These are phyloP conservation scores for Vaccinium myrtillus DNA, from an alignment of 148 eudicot species.

Conservation along the genomic window DNA sequence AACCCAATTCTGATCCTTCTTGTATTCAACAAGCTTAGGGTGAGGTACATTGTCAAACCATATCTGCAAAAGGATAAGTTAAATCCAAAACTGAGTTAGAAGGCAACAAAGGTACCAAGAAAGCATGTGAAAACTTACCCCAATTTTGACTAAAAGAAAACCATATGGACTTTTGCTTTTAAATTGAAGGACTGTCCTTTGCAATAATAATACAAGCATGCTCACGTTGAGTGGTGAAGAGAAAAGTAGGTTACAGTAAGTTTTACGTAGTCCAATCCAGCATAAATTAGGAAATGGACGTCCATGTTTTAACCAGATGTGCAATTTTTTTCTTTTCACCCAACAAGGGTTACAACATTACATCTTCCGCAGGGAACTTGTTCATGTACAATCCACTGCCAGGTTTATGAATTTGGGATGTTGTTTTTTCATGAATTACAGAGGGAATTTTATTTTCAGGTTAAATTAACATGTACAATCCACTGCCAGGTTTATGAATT, in stretches of 20 bases:
- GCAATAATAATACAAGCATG: neutral
- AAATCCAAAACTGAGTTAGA: neutral
- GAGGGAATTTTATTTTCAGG: neutral
- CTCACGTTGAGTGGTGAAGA: neutral
- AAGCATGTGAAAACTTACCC: neutral
- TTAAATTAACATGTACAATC: neutral
- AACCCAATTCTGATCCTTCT: constrained; percentile 97
- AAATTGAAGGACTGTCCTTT: neutral
- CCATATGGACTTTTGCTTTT: neutral
- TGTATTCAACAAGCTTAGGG: constrained; percentile 95
- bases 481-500: neutral
- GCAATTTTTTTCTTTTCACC: neutral
- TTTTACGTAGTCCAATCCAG: neutral
- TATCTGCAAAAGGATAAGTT: constrained; percentile 38
- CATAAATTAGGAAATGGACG: neutral
- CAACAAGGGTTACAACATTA: neutral
- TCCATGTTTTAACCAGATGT: neutral
- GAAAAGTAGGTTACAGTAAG: neutral
- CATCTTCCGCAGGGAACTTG: neutral
- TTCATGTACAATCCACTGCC: neutral
- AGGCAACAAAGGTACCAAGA: neutral
- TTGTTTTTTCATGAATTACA: neutral
- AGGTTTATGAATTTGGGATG: neutral
- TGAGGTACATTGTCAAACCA: constrained; percentile 99
- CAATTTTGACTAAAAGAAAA: neutral